Conservation (phyloP, 495 filamentous ascomycete genomes). For the Penicillium egyptiacum region DNA sequence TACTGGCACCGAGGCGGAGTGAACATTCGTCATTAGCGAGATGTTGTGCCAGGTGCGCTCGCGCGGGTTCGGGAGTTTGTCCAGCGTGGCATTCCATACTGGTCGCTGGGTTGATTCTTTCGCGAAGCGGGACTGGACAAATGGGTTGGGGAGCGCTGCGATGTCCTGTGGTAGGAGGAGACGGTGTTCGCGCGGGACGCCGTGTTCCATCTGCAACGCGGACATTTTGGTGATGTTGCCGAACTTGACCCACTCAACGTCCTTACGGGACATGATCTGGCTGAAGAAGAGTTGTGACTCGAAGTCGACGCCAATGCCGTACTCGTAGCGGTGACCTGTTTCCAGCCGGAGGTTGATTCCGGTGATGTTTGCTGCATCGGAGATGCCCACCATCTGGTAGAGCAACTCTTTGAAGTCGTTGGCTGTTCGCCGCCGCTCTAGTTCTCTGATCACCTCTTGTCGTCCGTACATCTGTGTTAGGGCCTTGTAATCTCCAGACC, state of each 20-base stretch:
- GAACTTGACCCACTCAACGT: slow-evolving; percentile 51
- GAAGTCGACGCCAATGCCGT: slow-evolving; percentile 59
- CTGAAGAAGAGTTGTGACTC: slow-evolving; percentile 57
- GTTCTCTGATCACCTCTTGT: slow-evolving; percentile 57
- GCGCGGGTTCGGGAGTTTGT: slow-evolving; percentile 39
- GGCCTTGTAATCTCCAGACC: slow-evolving; percentile 47
- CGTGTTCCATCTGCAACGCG: slow-evolving; percentile 40
- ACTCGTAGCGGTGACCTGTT: slow-evolving; percentile 52
- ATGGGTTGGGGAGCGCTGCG: slow-evolving; percentile 41
- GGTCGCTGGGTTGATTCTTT: slow-evolving; percentile 37
- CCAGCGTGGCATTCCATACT: slow-evolving; percentile 42
- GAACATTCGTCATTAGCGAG: slow-evolving; percentile 55
- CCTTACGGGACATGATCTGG: slow-evolving; percentile 40
- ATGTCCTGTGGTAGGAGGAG: slow-evolving; percentile 46
- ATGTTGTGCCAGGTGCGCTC: slow-evolving; percentile 49
- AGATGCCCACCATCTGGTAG: slow-evolving; percentile 42
- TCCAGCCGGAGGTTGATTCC: slow-evolving; percentile 39
- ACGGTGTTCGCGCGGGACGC: slow-evolving; percentile 43
- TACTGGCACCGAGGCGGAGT: slow-evolving; percentile 48
- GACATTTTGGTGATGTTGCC: slow-evolving; percentile 45
- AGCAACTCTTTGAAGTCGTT: slow-evolving; percentile 48
- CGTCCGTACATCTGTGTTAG: slow-evolving; percentile 59
- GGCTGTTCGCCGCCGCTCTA: slow-evolving; percentile 43
- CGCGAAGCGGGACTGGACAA: slow-evolving; percentile 36
- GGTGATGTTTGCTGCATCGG: slow-evolving; percentile 49